phyloP scores from a whole-genome alignment of 371 early-diverging fungal genomes.

The Smittium culicis region DNA sequence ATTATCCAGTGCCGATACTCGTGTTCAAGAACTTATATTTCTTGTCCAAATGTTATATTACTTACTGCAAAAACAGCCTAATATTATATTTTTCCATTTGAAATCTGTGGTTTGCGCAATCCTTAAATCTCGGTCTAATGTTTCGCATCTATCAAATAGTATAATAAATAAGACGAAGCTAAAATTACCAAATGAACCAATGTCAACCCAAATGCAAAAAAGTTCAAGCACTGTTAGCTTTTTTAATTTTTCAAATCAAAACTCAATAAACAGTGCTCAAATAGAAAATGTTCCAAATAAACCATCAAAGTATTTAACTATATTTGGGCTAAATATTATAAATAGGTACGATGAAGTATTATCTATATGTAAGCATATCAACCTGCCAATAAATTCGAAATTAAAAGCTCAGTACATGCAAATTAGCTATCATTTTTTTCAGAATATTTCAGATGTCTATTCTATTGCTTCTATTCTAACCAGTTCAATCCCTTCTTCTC shows the following conservation, averaged over 20 bases:
- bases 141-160: not conserved
- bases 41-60: not conserved
- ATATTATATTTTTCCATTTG: not conserved
- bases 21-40: not conserved
- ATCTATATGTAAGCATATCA: not conserved
- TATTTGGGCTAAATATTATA: not conserved
- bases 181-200: not conserved
- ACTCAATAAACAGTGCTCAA: too few relatives aligned
- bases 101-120: not conserved
- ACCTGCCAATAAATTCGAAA: not conserved
- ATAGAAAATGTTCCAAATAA: too few relatives aligned
- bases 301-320: too few relatives aligned
- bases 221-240: too few relatives aligned
- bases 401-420: not conserved
- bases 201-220: too few relatives aligned
- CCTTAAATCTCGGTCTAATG: not conserved
- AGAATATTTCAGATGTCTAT: not conserved
- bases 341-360: not conserved
- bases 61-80: not conserved
- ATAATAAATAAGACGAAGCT: not conserved
- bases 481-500: not conserved
- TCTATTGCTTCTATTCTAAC: not conserved
- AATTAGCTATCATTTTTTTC: not conserved
- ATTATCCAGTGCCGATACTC: not conserved
- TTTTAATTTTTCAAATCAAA: too few relatives aligned